Evolutionary conservation across 2,329 filamentous ascomycete species (phyloP).

Genomic region (Phialophora chinensis): DNA sequence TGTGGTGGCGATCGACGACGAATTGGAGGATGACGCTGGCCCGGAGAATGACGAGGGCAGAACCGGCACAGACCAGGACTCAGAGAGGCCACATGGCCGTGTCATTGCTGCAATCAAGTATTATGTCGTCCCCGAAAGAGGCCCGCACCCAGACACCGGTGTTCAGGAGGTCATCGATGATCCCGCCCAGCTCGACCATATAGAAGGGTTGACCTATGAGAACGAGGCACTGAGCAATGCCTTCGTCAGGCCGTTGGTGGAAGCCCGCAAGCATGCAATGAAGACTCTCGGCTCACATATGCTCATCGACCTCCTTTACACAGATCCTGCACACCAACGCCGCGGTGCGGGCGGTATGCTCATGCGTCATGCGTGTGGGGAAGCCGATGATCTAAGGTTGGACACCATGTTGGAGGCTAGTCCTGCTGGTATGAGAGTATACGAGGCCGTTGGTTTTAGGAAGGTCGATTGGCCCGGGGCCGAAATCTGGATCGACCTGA

Average conservation of each 20-base stretch:
- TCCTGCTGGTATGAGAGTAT: constrained; percentile 26
- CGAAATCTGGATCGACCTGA: constrained; percentile 31
- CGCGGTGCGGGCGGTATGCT: constrained; percentile 30
- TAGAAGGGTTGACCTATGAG: constrained; percentile 9
- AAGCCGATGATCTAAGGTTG: constrained; percentile 24
- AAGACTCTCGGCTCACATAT: constrained; percentile 19
- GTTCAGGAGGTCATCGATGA: constrained; percentile 12
- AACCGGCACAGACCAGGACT: background rate
- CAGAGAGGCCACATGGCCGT: background rate
- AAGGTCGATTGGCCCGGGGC: constrained; percentile 1
- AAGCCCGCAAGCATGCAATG: constrained; percentile 2
- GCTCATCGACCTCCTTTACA: constrained; percentile 29
- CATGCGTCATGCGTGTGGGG: constrained; percentile 21
- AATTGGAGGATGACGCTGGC: background rate
- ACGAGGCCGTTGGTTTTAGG: constrained; percentile 27
- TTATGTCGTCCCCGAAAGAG: constrained; percentile 11
- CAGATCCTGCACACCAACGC: constrained; percentile 25
- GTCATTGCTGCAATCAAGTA: constrained; percentile 30
- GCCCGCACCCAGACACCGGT: constrained; percentile 4
- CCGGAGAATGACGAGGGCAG: background rate
- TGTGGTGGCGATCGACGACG: constrained; percentile 22
- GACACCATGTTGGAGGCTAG: constrained; percentile 27
- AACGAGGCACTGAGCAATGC: constrained; percentile 13
- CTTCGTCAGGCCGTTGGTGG: constrained; percentile 10
- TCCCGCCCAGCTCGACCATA: background rate